Evolutionary conservation across 345 rosid species (phyloP).

Genomic region (Psidium guajava): DNA sequence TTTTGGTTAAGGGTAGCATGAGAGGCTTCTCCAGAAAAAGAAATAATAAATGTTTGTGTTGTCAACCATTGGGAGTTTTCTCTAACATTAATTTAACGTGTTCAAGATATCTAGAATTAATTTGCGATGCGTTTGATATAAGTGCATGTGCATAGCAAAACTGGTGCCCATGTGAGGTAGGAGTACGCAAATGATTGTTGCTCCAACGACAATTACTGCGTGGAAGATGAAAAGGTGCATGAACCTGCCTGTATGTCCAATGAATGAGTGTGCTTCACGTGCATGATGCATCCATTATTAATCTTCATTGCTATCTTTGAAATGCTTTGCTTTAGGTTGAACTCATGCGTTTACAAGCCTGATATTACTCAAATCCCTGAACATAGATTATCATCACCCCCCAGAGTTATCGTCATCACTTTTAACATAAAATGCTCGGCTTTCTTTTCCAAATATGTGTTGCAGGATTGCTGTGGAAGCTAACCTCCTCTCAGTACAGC

Average conservation of each 20-base stretch:
- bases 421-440: not conserved
- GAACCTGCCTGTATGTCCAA: not conserved
- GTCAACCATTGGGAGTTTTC: not conserved
- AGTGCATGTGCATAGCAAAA: not conserved
- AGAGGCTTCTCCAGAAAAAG: not conserved
- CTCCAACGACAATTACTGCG: not conserved
- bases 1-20: not conserved
- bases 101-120: not conserved
- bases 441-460: not conserved
- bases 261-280: not conserved
- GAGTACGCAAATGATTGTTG: not conserved
- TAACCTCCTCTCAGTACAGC: conserved; percentile 55
- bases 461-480: conserved; percentile 76
- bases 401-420: not conserved
- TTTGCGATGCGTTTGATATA: not conserved
- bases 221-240: not conserved
- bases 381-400: not conserved
- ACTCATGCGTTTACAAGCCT: not conserved
- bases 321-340: not conserved
- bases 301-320: not conserved
- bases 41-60: not conserved
- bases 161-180: not conserved
- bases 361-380: not conserved
- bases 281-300: not conserved
- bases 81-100: not conserved